Percentiles rank a stretch among this genome's conserved stretches.
These are phyloP conservation scores for Cladosporium sp. DNA, from an alignment of 2,329 filamentous ascomycete species.

Conservation along the genomic window DNA sequence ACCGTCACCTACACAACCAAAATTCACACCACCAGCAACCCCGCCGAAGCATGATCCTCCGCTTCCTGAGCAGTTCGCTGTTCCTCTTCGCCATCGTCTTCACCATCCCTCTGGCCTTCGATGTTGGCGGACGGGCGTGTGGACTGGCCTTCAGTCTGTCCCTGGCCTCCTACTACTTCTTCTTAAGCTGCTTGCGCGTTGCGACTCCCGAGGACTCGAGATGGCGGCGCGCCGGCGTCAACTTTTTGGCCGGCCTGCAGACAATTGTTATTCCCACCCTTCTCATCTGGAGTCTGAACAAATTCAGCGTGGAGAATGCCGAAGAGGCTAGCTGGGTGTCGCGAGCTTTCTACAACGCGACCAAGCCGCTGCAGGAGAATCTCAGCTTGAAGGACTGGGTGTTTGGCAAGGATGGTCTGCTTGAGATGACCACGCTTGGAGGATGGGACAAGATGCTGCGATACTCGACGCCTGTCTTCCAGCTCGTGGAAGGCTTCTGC, in stretches of 20 bases:
- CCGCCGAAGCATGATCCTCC: conserved; percentile 37
- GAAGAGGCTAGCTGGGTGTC: conserved; percentile 71
- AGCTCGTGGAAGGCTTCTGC: conserved; percentile 93
- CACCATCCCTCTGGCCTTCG: conserved; percentile 93
- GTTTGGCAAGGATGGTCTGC: conserved; percentile 77
- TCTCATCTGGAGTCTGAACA: conserved; percentile 91
- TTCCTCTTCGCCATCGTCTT: conserved; percentile 92
- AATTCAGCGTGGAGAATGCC: conserved; percentile 88
- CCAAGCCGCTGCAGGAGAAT: conserved; percentile 40
- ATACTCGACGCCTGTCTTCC: conserved; percentile 92
- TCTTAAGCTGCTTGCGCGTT: conserved; percentile 76
- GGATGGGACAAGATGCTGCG: conserved; percentile 83
- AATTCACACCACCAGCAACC: background rate
- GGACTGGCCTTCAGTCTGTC: conserved; percentile 90
- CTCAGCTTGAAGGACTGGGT: conserved; percentile 76
- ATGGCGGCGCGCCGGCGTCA: conserved; percentile 67
- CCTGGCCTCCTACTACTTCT: conserved; percentile 84
- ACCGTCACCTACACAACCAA: background rate
- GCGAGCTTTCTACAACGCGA: conserved; percentile 44
- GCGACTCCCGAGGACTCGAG: conserved; percentile 74
- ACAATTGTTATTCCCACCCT: conserved; percentile 81
- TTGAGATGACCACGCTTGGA: conserved; percentile 76
- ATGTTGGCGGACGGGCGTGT: conserved; percentile 92
- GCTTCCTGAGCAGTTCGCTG: conserved; percentile 47
- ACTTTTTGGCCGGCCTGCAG: conserved; percentile 70